A percentile compares a stretch with the other conserved stretches of the same genome.
phyloP scores from a whole-genome alignment of 306 rosid species.

The Abrus pulchellus region DNA sequence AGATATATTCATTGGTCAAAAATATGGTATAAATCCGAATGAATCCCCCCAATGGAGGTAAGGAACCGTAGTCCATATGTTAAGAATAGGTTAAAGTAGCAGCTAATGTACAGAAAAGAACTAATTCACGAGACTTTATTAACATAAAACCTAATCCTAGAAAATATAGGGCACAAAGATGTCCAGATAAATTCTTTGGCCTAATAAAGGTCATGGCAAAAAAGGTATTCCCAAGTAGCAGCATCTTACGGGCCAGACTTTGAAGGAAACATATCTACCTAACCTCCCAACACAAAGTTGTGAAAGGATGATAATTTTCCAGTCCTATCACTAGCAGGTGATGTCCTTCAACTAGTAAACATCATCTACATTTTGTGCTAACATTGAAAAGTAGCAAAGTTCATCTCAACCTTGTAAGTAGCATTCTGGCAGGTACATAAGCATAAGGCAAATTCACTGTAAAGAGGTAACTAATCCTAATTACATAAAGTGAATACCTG shows the following conservation, averaged over 20 bases:
- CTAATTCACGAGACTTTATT: background rate
- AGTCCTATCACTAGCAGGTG: constrained; percentile 1
- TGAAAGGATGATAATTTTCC: constrained; percentile 19
- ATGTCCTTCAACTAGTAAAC: constrained; percentile 26
- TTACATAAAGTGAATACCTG: constrained; percentile 45
- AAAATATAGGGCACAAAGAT: constrained; percentile 12
- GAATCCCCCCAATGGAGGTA: constrained; percentile 9
- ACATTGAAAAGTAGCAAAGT: background rate
- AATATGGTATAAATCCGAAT: background rate
- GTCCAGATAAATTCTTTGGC: constrained; percentile 20
- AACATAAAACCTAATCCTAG: constrained; percentile 15
- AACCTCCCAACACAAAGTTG: constrained; percentile 5
- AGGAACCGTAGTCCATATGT: background rate
- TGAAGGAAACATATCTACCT: background rate
- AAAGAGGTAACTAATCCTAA: background rate
- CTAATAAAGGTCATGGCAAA: background rate
- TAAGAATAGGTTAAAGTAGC: background rate
- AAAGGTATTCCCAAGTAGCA: constrained; percentile 11
- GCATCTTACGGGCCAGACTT: constrained; percentile 11
- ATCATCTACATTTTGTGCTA: constrained; percentile 30
- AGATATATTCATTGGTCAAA: constrained; percentile 19
- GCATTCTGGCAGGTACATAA: background rate
- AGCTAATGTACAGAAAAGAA: background rate
- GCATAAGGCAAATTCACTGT: constrained; percentile 15
- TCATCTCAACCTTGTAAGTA: constrained; percentile 14